These are phyloP conservation scores for Triticum dicoccoides DNA, from an alignment of 176 grass and related monocot species.

Conservation along the genomic window DNA sequence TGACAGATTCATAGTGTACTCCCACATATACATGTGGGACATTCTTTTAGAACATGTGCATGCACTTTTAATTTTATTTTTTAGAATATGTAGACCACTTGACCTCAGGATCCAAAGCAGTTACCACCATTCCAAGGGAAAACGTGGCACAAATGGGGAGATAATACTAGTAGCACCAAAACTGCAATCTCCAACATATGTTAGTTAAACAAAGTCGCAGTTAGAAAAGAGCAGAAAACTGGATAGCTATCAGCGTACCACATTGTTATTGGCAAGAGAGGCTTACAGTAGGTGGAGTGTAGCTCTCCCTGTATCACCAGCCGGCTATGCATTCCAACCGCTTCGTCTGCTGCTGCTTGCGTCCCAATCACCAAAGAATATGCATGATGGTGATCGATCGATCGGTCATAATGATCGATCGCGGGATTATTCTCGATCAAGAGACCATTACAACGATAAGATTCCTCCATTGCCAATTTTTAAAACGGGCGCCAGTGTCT, in stretches of 20 bases:
- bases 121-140: not conserved
- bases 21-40: too few relatives aligned
- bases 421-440: not conserved
- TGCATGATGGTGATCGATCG: not conserved
- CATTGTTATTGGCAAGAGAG: not conserved
- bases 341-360: not conserved
- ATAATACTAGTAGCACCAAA: not conserved
- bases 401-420: not conserved
- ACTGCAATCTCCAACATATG: not conserved
- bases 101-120: too few relatives aligned
- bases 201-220: not conserved
- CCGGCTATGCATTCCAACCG: slow-evolving; percentile 11
- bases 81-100: too few relatives aligned
- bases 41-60: too few relatives aligned
- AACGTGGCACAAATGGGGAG: not conserved
- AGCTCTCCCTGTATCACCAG: not conserved
- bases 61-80: too few relatives aligned
- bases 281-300: slow-evolving; percentile 29
- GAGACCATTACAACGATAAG: slow-evolving; percentile 30
- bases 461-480: slow-evolving; percentile 23
- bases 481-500: not conserved
- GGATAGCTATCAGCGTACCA: not conserved
- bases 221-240: not conserved
- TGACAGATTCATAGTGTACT: not conserved
- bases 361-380: slow-evolving; percentile 6